Base-by-base conservation (phyloP, 768 basidiomycete genomes). In the Mycena galericulata region DNA sequence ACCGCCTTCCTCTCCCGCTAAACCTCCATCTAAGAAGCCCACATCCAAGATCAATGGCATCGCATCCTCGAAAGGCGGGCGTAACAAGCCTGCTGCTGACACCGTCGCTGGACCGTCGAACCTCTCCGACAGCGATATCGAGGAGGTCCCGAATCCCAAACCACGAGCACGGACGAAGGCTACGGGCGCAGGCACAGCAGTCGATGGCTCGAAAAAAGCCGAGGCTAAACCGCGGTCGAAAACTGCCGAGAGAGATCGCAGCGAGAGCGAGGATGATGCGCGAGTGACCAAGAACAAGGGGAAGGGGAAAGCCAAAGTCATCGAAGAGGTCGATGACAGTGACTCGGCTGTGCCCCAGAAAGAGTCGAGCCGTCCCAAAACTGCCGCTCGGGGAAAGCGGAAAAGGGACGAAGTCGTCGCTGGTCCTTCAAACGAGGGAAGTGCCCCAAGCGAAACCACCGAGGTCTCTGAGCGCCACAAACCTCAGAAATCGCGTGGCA, bases 61-160 rank as follows among this genome's bases (percentile, higher is more conserved):
- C 24, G 47, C 58, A 26, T 46, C 62, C 18, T 59, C 71, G 26
- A 69, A 64, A 45, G 43, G 2, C 9, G 65, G 46, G 12, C 59
- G 63, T 27, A 73, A 50, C n/a, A 68, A 68, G 32, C 60, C 70
- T 9, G 75, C 67, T 0, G 54, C 72, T 26, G 73, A 76, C 32
- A 49, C 54, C 24, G 75, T 74, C 63, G 65, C 73, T 41, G 75
- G 72, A 27, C 72, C 75, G 45, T 74, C 74, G 17, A 65, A 60
- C 36, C 22, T 36, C 3, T 20, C 63, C 15, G 70, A 72, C 47
- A 62, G 63, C 50, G 70, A 72, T 14, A 65, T 72, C 18, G 63
- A 72, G 43, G 67, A 68, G 63, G 59, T 72, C 12, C 53, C 58
- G 10, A 32, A 53, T 45, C 70, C 70, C 2, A 34, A 56, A 26